Base-by-base conservation (phyloP, 495 filamentous ascomycete species). In the Aspergillus affinis region DNA sequence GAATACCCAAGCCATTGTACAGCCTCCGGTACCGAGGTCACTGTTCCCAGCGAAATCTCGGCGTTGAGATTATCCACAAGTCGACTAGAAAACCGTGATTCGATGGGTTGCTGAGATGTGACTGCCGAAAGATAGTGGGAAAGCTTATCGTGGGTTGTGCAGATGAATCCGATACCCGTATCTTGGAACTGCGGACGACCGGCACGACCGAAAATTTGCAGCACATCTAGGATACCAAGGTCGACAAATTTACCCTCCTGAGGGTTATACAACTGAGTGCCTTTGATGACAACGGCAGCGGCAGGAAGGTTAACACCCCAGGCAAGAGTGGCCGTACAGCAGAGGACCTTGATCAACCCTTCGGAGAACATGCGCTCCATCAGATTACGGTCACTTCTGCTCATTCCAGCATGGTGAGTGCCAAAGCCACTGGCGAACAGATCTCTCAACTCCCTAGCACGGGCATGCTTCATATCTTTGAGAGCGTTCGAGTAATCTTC, bases 231-330 rank as follows among this genome's bases (percentile, higher is more conserved):
- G 63, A 99, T 99, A 10, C 94, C 93, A 15, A 99, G 81, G 69
- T 98, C 95, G 23, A 97, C 88, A 68, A 97, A 98, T 77, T 93
- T 95, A 72, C 94, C 94, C 59, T 94, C 93, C 72, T 94, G 89
- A 0, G 94, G 86, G 70, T 93, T 97, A 75, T 99, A 99, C 3
- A 99, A 78, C 70, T 97, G 92, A 6, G 94, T 98, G 18, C 94
- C 94, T 73, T 98, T 98, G 78, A 99, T 99, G 55, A 99, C 83
- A 23, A 99, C 94, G 3, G 94, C 96, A 13, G 95, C 93, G 9
- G 94, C 94, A 1, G 94, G 94, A 72, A 99, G 84, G 77, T 99
- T 99, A 64, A 99, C 93, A 85, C 94, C 94, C 94, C 94, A 99
- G 10, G 94, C 94, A 48, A 99, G 80, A 0, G 94, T 99, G 12